These are phyloP conservation scores for Suillus alpinus DNA, from an alignment of 768 basidiomycete species.

Conservation along the genomic window DNA sequence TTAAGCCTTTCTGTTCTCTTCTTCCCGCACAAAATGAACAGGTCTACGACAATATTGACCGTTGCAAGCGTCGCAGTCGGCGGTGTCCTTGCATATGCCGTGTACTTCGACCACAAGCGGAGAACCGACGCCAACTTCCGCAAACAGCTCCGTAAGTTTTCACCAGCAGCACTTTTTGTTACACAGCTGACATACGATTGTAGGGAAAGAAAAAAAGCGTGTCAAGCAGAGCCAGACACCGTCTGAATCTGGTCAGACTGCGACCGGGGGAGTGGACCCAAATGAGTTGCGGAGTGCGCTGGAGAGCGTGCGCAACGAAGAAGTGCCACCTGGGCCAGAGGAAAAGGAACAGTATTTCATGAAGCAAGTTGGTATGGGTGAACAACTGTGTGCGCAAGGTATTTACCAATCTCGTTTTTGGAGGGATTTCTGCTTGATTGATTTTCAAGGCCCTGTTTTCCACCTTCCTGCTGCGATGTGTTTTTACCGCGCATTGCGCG, in stretches of 20 bases:
- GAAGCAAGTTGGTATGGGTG: constrained; percentile 83
- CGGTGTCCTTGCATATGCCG: constrained; percentile 71
- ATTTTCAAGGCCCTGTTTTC: constrained; percentile 64
- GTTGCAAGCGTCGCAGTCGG: constrained; percentile 49
- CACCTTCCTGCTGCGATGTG: constrained; percentile 79
- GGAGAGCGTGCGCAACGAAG: constrained; percentile 66
- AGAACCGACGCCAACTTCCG: constrained; percentile 86
- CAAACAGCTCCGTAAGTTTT: constrained; percentile 74
- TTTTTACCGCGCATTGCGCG: constrained; percentile 91
- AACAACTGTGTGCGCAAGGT: constrained; percentile 80
- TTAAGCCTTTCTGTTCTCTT: constrained; percentile 9
- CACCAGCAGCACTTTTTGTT: constrained; percentile 8
- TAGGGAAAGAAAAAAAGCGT: constrained; percentile 93
- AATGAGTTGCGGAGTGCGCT: constrained; percentile 64
- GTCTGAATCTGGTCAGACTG: constrained; percentile 29
- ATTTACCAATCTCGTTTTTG: background rate
- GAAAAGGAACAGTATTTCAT: constrained; percentile 91
- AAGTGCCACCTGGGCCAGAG: constrained; percentile 62
- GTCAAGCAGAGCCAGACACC: constrained; percentile 64
- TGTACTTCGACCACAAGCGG: constrained; percentile 94
- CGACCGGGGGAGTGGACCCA: constrained; percentile 32
- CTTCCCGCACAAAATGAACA: constrained; percentile 25
- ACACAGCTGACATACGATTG: constrained; percentile 4
- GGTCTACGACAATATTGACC: constrained; percentile 39
- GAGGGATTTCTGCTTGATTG: background rate